Base-by-base conservation (phyloP, 495 filamentous ascomycete genomes). In the Penicillium bovifimosum region DNA sequence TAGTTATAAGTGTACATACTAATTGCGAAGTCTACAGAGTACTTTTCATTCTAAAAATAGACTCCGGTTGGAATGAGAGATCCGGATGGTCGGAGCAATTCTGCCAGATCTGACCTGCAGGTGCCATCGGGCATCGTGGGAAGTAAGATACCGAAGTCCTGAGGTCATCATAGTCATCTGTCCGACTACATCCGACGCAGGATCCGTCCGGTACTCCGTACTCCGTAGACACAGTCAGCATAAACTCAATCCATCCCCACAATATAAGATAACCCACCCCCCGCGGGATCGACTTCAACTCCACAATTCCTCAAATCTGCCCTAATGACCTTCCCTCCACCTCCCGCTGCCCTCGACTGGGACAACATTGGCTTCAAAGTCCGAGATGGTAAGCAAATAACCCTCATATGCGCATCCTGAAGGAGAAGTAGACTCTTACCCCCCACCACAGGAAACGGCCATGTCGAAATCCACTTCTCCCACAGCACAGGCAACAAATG, bases 341-440 rank as follows among this genome's bases (percentile, higher is more conserved):
- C 87, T 2, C 89, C 91, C 5, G 81, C 87, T 53, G 82, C 57
- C 14, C 58, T 69, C 77, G 90, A 96, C 79, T 96, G 92, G 92
- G 77, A 75, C 59, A 83, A 96, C 65, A 79, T 97, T 39, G 92
- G 92, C 50, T 97, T 97, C 75, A 81, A 80, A 64, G 84, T 96
- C 48, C 88, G 90, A 41, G 90, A 96, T 79, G 88, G 89, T 87
- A 74, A 46, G 72, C 9, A 27, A n/a, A 41, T 27, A 16, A 3
- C 32, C 20, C n/a, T n/a, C n/a, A n/a, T n/a, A n/a, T 32, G 33
- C 5, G n/a, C 0, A 6, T 6, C 8, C 8, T 9, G 39, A 28
- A 5, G 11, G 4, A 24, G 20, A 24, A 42, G 34, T 14, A 41
- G 46, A 6, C 9, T 34, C 14, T 6, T 0, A 33, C 26, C 14